Evolutionary conservation across 441 rosid species (phyloP), one percentile per base, ranked within the genome.

Genomic region (Erodium texanum): DNA sequence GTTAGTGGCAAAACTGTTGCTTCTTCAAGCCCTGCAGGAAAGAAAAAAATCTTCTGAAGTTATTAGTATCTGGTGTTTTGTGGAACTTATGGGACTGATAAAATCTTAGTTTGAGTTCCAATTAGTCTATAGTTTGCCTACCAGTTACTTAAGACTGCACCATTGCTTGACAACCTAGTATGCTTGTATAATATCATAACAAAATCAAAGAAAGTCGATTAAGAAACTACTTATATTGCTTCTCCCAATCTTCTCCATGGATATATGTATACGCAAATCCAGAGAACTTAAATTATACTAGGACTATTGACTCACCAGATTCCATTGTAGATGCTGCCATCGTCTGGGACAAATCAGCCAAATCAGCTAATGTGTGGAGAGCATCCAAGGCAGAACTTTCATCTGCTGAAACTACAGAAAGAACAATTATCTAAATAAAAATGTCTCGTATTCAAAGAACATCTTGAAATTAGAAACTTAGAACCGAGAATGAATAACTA

Each of bases 341-440:
- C 75, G 71, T 74, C 78, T 72, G 74, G 62, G 87, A 85, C 77
- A 89, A 67, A 78, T 82, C 82, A 67, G 92, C 87, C 92, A 93
- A 82, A 32, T 20, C 48, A 38, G 65, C 65, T 62, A 62, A 62
- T 59, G 88, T 79, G 54, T 85, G 80, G 66, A 96, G 79, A 43
- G 89, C 97, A 78, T 86, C 85, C 45, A 89, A 70, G 52, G 81
- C 84, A 73, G 78, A 72, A 75, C 77, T 70, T 77, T 85, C 96
- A 83, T 88, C 97, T 89, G 87, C 76, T 24, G 65, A 62, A 71
- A 65, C 59, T 48, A 68, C 18, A 45, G 69, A 70, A n/a, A 73
- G n/a, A 24, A 73, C 36, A 34, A 29, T 20, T 9, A 56, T 19
- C 43, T 56, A 43, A 23, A 15, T 23, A 24, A 34, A 62, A 22